phyloP scores from a whole-genome alignment of 768 basidiomycete species.

The Austroboletus eburneus region DNA sequence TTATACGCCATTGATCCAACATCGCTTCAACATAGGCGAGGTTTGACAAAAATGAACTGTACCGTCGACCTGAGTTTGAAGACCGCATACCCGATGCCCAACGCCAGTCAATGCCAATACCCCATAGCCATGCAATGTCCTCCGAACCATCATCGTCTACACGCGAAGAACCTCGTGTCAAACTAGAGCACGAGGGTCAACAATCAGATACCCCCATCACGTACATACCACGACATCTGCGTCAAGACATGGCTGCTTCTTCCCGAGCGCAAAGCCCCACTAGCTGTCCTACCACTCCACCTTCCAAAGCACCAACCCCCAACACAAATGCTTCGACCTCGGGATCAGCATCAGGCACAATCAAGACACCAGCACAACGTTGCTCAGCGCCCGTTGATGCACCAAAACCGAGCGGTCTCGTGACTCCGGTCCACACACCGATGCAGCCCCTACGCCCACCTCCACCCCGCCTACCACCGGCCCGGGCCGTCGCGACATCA shows the following conservation, averaged over 20 bases:
- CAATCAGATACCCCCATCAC: constrained; percentile 22
- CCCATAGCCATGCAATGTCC: background rate
- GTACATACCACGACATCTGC: constrained; percentile 40
- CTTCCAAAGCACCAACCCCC: background rate
- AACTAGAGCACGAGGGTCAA: constrained; percentile 13
- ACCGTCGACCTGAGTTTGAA: constrained; percentile 68
- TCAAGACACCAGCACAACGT: background rate
- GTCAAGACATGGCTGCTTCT: constrained; percentile 20
- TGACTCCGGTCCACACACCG: constrained; percentile 35
- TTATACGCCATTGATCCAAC: background rate
- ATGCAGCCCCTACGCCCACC: constrained; percentile 30
- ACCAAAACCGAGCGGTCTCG: constrained; percentile 20
- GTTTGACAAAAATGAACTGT: constrained; percentile 61
- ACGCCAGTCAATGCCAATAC: background rate
- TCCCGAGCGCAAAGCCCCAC: constrained; percentile 4
- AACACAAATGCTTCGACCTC: background rate
- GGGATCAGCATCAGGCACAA: background rate
- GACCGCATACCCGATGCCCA: constrained; percentile 36
- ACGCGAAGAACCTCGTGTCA: constrained; percentile 8
- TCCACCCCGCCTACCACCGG: constrained; percentile 5
- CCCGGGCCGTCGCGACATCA: constrained; percentile 4
- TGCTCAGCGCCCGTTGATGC: background rate
- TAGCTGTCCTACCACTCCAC: background rate
- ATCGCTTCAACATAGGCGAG: constrained; percentile 38
- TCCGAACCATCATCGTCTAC: background rate